Evolutionary conservation across 148 eudicot genomes (phyloP), one percentile per base, ranked within the genome.

Genomic region (Vaccinium myrtillus): DNA sequence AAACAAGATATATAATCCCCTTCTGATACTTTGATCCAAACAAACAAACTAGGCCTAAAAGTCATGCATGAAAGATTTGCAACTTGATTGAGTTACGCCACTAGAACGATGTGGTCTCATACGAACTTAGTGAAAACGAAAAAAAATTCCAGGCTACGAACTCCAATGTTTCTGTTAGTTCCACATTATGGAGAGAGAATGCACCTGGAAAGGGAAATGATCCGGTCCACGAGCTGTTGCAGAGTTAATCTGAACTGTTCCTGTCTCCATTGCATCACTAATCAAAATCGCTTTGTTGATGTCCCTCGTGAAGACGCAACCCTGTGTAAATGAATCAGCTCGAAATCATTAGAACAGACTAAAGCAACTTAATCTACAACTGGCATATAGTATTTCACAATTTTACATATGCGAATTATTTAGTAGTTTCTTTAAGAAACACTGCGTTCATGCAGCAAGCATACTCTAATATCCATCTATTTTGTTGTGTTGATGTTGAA

Each of bases 141-240:
- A 75, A 75, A 75, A 9, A 21, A 25, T 4, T 3, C n/a, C 23
- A 48, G 50, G 61, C 75, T 2, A 43, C 0, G 61, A 59, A 36
- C 4, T 6, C 55, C 6, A 61, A 23, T n/a, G 2, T 11, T n/a
- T 80, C 30, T 19, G 16, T 7, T 61, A 6, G n/a, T 59, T 46
- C 39, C 12, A 1, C 27, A 27, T 43, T 59, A 1, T 63, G 67
- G 49, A 15, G 51, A 78, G 79, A 82, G 55, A 82, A 48, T 78
- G 74, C 14, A 92, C 93, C 91, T 91, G 94, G 79, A 92, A 92
- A 48, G 94, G 94, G 61, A 92, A 92, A 83, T 92, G 94, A 84
- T 92, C 94, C 1, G 94, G 94, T 82, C 93, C 93, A 39, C 94
- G 92, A 84, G 94, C 94, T 55, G 94, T 92, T 32, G 94, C 94